phyloP scores from a whole-genome alignment of 139 green algal genomes.

The Volvox reticuliferus region DNA sequence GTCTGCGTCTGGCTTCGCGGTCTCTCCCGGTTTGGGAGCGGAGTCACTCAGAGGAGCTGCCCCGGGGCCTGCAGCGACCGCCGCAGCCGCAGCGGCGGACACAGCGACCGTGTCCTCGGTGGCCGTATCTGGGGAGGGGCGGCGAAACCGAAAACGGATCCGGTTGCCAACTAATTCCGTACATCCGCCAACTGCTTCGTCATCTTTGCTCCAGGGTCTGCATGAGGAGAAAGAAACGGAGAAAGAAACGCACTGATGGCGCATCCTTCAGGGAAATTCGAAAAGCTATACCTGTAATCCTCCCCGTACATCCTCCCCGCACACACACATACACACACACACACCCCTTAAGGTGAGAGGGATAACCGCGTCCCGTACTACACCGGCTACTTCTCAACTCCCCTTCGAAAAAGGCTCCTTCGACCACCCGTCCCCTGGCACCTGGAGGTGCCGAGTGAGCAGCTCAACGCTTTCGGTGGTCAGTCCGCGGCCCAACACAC shows the following conservation, averaged over 20 bases:
- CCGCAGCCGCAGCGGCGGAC: not conserved
- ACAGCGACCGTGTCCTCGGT: not conserved
- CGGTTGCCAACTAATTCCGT: not conserved
- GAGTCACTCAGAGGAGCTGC: no score
- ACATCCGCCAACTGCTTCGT: not conserved
- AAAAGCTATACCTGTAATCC: no score
- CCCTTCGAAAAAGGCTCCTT: not conserved
- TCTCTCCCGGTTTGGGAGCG: not conserved
- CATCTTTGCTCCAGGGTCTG: not conserved
- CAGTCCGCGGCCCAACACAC: not conserved
- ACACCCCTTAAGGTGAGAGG: no score
- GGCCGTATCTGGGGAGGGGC: not conserved
- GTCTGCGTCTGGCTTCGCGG: not conserved
- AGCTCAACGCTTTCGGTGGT: slow-evolving; percentile 36
- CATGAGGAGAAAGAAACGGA: no score
- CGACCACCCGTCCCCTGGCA: not conserved
- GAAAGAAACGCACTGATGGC: no score
- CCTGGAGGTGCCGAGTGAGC: slow-evolving; percentile 22
- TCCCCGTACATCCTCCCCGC: no score
- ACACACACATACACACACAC: no score
- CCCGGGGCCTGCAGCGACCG: not conserved
- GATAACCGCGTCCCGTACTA: no score
- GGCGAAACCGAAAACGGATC: not conserved
- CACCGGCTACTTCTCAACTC: no score
- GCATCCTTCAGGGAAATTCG: no score